Percentiles rank a stretch among this genome's conserved stretches.
phyloP scores from a whole-genome alignment of 1,284 basidiomycete species.

The Coriolopsis trogii region DNA sequence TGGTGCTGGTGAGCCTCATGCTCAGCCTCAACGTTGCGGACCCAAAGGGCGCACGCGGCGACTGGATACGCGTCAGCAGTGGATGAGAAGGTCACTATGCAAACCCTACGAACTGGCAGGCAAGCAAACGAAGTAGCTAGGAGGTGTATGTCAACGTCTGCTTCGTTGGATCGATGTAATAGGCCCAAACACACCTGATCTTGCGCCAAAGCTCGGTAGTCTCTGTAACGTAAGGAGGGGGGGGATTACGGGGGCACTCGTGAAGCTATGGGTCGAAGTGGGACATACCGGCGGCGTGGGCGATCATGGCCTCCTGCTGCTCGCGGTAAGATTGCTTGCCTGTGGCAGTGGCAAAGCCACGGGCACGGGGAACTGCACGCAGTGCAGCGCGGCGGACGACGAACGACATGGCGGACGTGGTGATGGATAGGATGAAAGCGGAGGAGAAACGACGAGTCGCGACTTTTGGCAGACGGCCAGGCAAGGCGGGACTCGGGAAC shows the following conservation, averaged over 20 bases:
- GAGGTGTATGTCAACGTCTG: background rate
- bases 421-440: slow-evolving; percentile 29
- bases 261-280: slow-evolving; percentile 12
- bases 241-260: background rate
- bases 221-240: slow-evolving; percentile 42
- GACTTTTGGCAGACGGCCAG: slow-evolving; percentile 29
- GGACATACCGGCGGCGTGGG: slow-evolving; percentile 69
- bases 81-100: slow-evolving; percentile 10
- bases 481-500: slow-evolving; percentile 24
- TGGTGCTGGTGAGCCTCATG: slow-evolving; percentile 76
- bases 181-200: slow-evolving; percentile 61
- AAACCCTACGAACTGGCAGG: slow-evolving; percentile 61
- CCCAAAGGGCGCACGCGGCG: slow-evolving; percentile 65
- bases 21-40: slow-evolving; percentile 76
- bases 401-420: slow-evolving; percentile 52
- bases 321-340: slow-evolving; percentile 49
- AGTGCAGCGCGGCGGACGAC: slow-evolving; percentile 51
- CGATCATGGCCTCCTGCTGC: slow-evolving; percentile 59
- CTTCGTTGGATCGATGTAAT: background rate
- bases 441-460: slow-evolving; percentile 19
- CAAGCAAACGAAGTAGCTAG: slow-evolving; percentile 73
- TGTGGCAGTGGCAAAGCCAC: slow-evolving; percentile 43
- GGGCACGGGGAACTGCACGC: slow-evolving; percentile 46
- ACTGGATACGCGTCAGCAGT: slow-evolving; percentile 44
- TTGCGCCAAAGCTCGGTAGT: slow-evolving; percentile 83